Conservation (phyloP, 1,139 yeast genomes). For the Blastobotrys persicus region DNA sequence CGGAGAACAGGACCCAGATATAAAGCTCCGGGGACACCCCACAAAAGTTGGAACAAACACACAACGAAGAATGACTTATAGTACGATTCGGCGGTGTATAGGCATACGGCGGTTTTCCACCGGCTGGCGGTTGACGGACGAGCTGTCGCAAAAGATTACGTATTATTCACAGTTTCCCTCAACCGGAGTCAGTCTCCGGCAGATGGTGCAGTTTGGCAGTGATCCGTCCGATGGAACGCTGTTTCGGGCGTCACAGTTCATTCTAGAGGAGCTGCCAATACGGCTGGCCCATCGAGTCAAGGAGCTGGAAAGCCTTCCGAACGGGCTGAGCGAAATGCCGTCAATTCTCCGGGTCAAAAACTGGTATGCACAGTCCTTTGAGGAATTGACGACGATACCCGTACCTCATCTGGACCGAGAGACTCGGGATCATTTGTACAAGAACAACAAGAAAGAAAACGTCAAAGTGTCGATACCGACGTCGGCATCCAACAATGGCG, state of each 20-base stretch:
- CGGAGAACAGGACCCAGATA: constrained; percentile 7
- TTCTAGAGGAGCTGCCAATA: constrained; percentile 84
- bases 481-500: constrained; percentile 11
- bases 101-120: constrained; percentile 7
- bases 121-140: constrained; percentile 31
- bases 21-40: constrained; percentile 1
- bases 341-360: constrained; percentile 73
- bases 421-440: constrained; percentile 31
- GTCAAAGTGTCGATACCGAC: constrained; percentile 13
- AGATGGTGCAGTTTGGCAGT: constrained; percentile 92
- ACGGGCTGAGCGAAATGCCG: constrained; percentile 69
- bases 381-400: constrained; percentile 59
- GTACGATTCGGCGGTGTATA: not conserved
- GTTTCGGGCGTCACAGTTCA: constrained; percentile 80
- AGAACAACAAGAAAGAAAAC: constrained; percentile 19
- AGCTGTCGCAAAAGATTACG: constrained; percentile 38
- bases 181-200: constrained; percentile 78
- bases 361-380: constrained; percentile 92
- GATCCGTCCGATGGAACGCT: constrained; percentile 74
- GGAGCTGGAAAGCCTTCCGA: constrained; percentile 77
- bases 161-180: constrained; percentile 74
- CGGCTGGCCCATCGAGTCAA: constrained; percentile 82
- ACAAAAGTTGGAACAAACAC: not conserved
- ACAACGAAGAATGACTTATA: not conserved
- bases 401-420: constrained; percentile 35